phyloP scores from a whole-genome alignment of 352 stramenopile genomes.

The Blastocystis sp. region DNA sequence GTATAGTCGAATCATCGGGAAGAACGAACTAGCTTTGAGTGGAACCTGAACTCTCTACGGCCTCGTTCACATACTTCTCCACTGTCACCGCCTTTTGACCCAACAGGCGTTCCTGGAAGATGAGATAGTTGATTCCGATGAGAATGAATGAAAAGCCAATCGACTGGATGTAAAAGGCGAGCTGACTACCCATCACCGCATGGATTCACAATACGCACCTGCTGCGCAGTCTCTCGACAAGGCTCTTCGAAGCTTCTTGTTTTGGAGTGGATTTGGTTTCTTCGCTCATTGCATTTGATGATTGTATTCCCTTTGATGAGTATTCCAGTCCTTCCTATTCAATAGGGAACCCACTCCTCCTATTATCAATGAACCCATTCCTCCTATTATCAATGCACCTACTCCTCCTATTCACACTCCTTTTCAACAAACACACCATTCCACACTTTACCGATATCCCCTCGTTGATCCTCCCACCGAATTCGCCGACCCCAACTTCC shows the following conservation, averaged over 20 bases:
- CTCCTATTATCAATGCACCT: background rate
- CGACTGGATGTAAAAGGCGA: background rate
- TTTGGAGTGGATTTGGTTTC: too few relatives aligned
- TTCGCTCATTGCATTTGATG: too few relatives aligned
- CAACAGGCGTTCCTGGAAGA: slow-evolving; percentile 35
- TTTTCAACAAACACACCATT: background rate
- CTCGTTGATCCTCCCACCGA: background rate
- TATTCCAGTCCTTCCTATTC: too few relatives aligned
- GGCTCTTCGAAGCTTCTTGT: too few relatives aligned
- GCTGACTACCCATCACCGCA: background rate
- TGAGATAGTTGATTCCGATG: slow-evolving; percentile 37
- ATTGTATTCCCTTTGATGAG: too few relatives aligned
- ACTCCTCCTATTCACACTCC: background rate
- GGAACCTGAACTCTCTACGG: background rate
- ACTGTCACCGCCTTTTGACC: background rate
- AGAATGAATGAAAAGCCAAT: slow-evolving; percentile 37
- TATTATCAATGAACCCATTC: too few relatives aligned
- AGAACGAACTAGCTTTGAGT: slow-evolving; percentile 21
- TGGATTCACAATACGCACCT: too few relatives aligned
- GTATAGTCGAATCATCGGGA: background rate
- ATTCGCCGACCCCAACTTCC: background rate
- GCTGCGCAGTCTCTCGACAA: too few relatives aligned
- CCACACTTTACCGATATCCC: background rate
- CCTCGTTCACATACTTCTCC: slow-evolving; percentile 49
- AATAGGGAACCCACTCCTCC: too few relatives aligned